Evolutionary conservation across 192 early-diverging fungal species (phyloP).

Genomic region (Coemansia reversa): DNA sequence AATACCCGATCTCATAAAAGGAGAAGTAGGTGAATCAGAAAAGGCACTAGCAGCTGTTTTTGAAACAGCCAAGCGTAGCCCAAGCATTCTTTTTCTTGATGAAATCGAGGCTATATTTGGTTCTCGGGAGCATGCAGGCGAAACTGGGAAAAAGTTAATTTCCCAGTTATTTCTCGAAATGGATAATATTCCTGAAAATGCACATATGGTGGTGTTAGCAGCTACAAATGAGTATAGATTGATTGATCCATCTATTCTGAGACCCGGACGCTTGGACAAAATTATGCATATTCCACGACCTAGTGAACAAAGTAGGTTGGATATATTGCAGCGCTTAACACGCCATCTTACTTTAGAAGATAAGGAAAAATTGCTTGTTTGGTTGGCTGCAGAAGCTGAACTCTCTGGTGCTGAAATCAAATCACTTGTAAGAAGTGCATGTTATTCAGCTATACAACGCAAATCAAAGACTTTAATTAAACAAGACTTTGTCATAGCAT

Average conservation of each 20-base stretch:
- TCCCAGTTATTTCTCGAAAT: conserved; percentile 79
- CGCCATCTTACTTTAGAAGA: conserved; percentile 28
- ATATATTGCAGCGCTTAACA: conserved; percentile 61
- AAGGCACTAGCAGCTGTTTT: conserved; percentile 82
- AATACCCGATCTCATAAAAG: conserved; percentile 81
- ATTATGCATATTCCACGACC: conserved; percentile 71
- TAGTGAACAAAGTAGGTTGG: conserved; percentile 53
- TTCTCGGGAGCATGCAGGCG: conserved; percentile 63
- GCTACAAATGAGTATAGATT: conserved; percentile 81
- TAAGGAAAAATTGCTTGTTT: conserved; percentile 1
- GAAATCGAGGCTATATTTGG: conserved; percentile 92
- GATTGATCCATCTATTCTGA: conserved; percentile 74
- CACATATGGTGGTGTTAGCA: conserved; percentile 71
- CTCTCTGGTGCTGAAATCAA: conserved; percentile 49
- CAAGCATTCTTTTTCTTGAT: conserved; percentile 89
- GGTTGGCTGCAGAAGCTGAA: conserved; percentile 12
- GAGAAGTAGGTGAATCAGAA: conserved; percentile 91
- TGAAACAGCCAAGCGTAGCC: conserved; percentile 65
- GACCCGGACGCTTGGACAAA: conserved; percentile 85
- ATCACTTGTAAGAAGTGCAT: conserved; percentile 31
- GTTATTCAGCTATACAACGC: conserved; percentile 43
- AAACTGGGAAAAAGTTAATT: conserved; percentile 71
- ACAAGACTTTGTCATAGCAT: conserved; percentile 16
- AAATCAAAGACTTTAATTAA: conserved; percentile 5
- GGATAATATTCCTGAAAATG: conserved; percentile 60